Percentiles rank a stretch among this genome's conserved stretches.
Conservation (phyloP, 371 early-diverging fungal species). For the Capniomyces stellatus region DNA sequence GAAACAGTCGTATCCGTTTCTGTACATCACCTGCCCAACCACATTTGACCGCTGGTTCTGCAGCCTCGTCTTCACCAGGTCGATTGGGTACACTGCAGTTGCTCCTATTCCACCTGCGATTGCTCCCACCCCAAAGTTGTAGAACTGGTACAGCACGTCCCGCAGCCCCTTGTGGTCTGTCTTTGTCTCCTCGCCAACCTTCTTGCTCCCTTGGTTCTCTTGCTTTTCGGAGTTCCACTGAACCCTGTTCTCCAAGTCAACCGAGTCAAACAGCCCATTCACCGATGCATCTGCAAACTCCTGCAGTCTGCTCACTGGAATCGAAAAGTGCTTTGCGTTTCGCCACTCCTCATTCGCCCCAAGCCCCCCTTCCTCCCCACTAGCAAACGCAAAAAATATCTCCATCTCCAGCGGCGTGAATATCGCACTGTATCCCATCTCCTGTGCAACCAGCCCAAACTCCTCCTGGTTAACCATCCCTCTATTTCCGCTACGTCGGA, state of each 20-base stretch:
- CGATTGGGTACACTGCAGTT: constrained; percentile 90
- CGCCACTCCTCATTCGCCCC: not conserved
- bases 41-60: constrained; percentile 89
- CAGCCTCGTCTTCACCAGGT: constrained; percentile 95
- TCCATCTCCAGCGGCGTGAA: constrained; percentile 3
- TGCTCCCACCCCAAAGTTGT: constrained; percentile 63
- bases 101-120: constrained; percentile 94
- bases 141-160: constrained; percentile 16
- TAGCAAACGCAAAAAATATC: not conserved
- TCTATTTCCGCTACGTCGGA: not conserved
- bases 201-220: not conserved
- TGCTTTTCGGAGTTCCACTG: not conserved
- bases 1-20: constrained; percentile 87
- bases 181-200: constrained; percentile 2
- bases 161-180: constrained; percentile 6
- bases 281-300: not conserved
- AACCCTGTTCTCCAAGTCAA: too few relatives aligned
- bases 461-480: not conserved
- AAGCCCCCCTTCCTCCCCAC: not conserved
- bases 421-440: not conserved
- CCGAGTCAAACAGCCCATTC: not conserved
- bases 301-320: not conserved
- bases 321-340: not conserved
- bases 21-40: constrained; percentile 82
- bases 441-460: not conserved